Base-by-base conservation (phyloP, 495 filamentous ascomycete genomes). In the Lophiotrema nucula region DNA sequence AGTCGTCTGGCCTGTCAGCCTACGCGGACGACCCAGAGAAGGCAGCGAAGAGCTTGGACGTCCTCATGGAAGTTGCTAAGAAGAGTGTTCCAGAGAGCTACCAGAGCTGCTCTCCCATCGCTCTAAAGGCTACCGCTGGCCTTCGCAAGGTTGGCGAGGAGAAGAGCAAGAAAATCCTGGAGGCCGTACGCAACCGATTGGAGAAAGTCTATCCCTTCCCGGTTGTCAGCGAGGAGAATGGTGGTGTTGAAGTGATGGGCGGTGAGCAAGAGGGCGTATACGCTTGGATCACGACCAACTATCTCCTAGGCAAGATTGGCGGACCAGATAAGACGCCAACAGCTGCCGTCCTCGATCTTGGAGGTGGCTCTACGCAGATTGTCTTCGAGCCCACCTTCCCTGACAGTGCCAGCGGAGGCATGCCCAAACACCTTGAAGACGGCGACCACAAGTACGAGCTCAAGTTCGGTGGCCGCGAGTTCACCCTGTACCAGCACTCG, bases 271-370 rank as follows among this genome's bases (percentile, higher is more conserved):
- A 98, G 73, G 86, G 95, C 71, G 93, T 98, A n/a, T 98, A 95
- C 65, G 95, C 93, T 49, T 98, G 93, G 93, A 95, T 98, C 72
- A 98, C 93, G 2, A 91, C 89, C 55, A 98, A 98, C 75, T 98
- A 97, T 75, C 85, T 98, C 37, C 84, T 97, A 18, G 92, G 92
- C 49, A 98, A 97, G 77, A 97, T 97, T 67, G 95, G 93, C 64
- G 88, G 88, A 21, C 88, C 90, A 4, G 91, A 96, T 64, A 83
- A 95, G 65, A 89, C 81, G 51, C 87, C 88, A 13, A 97, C 93
- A 1, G 93, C 92, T 38, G 93, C 93, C 25, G 81, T 97, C 53
- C 96, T 98, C 65, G 93, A 98, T 72, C 83, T 98, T 51, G 93
- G 92, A 64, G 93, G 93, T 67, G 93, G 92, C 41, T 96, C 90